Evolutionary conservation across 108 stramenopile genomes (phyloP), one percentile per base, ranked within the genome.

Genomic region (Pseudonitzschia multiseries): DNA sequence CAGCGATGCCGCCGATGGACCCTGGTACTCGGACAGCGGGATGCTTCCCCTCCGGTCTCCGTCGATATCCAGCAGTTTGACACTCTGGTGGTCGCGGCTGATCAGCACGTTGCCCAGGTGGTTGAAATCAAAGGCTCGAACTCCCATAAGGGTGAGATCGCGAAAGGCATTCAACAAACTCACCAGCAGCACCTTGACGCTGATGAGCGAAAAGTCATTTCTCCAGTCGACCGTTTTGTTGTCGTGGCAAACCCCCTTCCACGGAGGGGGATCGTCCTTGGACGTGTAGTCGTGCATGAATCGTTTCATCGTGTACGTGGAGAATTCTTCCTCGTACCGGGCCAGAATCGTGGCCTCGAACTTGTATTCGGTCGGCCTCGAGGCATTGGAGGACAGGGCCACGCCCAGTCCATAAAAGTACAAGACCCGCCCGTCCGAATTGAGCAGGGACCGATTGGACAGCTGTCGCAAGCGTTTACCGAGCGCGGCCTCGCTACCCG

Each of bases 381-480:
- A 80, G 21, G 87, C 83, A 72, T 91, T 87, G n/a, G 86, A 81
- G 2, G 87, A 83, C 43, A 91, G 68, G 17, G 80, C 89, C 21
- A 91, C 73, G 46, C 89, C 89, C 40, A 91, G 71, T 26, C 89
- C 89, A 63, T 91, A 91, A 71, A 91, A 91, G 29, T 87, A 80
- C 42, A 91, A 54, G 0, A 91, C 86, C n/a, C 89, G 76, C 43
- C 82, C 77, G 70, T 90, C 89, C 0, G 80, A 85, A 72, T 91
- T 91, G 21, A 91, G 50, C 6, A 78, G 73, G 4, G 61, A 33
- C 31, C 33, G 36, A 17, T 62, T 26, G 53, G 83, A 87, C 1
- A 87, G 84, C 51, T 88, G 72, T 1, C 89, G 82, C 15, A 91
- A 43, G 0, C 89, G 81, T 68, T 91, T 91, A 26, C 87, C 89